Base-by-base conservation (phyloP, 2,329 filamentous ascomycete species). In the Claviceps sp. region DNA sequence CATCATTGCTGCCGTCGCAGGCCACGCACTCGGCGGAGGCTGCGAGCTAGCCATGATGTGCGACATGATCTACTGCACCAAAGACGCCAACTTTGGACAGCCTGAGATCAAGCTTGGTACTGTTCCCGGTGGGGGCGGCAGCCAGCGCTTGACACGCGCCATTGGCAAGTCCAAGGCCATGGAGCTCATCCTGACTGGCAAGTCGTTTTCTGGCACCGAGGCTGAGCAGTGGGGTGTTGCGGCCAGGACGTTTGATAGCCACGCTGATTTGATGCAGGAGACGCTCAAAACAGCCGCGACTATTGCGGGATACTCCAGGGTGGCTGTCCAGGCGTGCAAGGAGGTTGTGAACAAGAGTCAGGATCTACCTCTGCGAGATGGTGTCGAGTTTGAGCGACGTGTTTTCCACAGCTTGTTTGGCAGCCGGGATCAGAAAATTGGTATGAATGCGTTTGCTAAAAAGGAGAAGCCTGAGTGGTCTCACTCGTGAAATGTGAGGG, bases 311-410 rank as follows among this genome's bases (percentile, higher is more conserved):
- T 89, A 93, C 69, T 90, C 87, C 50, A 81, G 78, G 64, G 84
- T 98, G n/a, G 87, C 91, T 1, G 81, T 95, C 54, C 82, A 89
- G 71, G 93, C 87, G 11, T 85, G 81, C 53, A 98, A 98, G 77
- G 93, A 98, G 75, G 91, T 93, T n/a, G 91, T 98, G 52, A 95
- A 97, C 68, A 97, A 96, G 82, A 95, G 89, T 68, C 90, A 97
- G 75, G 93, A 98, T 61, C 70, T 95, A 59, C 76, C 84, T 3
- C 72, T 98, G 54, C 75, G 86, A 60, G 93, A 97, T 63, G 93
- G 93, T 14, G 86, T 98, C 1, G 93, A 98, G 72, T 97, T 82
- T 70, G 93, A 98, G 78, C 78, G 93, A 64, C 80, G 90, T 50
- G 77, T 97, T 38, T 98, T 98, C 75, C 93, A 98, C 70, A 79